Percentiles rank a stretch among this genome's conserved stretches.
These are phyloP conservation scores for Gossypium herbaceum DNA, from an alignment of 345 rosid species.

Conservation along the genomic window DNA sequence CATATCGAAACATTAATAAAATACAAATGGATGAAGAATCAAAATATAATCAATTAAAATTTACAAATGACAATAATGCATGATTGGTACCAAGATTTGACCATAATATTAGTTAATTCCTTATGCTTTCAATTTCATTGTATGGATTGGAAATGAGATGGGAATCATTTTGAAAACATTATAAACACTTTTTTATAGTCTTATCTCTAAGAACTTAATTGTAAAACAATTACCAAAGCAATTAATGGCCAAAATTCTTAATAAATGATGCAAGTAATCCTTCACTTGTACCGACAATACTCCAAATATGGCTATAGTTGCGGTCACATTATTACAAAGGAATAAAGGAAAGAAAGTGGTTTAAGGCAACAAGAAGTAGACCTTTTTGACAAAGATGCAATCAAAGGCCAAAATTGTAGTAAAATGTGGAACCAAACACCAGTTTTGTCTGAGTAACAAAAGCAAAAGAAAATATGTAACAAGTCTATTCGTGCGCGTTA, in stretches of 20 bases:
- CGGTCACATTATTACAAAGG: background rate
- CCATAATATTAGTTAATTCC: too few species aligned
- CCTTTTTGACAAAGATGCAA: conserved; percentile 1
- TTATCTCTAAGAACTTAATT: too few species aligned
- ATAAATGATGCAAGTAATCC: background rate
- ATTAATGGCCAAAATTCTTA: background rate
- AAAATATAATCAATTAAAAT: too few species aligned
- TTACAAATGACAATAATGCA: too few species aligned
- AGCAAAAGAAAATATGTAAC: conserved; percentile 8
- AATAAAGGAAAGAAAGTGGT: background rate
- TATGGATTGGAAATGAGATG: too few species aligned
- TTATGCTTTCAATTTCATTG: too few species aligned
- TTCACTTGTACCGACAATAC: background rate
- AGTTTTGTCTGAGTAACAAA: conserved; percentile 1
- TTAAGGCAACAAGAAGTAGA: conserved; percentile 2
- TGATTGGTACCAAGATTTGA: too few species aligned
- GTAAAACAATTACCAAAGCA: too few species aligned
- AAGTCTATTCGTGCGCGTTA: conserved; percentile 27
- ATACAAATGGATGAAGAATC: too few species aligned
- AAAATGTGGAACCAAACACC: background rate
- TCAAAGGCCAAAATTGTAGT: background rate
- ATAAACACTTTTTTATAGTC: too few species aligned
- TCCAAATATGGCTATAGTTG: background rate
- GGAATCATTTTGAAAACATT: too few species aligned
- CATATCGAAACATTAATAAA: too few species aligned